phyloP scores from a whole-genome alignment of 306 rosid genomes.

The Cicer chorassanicum region DNA sequence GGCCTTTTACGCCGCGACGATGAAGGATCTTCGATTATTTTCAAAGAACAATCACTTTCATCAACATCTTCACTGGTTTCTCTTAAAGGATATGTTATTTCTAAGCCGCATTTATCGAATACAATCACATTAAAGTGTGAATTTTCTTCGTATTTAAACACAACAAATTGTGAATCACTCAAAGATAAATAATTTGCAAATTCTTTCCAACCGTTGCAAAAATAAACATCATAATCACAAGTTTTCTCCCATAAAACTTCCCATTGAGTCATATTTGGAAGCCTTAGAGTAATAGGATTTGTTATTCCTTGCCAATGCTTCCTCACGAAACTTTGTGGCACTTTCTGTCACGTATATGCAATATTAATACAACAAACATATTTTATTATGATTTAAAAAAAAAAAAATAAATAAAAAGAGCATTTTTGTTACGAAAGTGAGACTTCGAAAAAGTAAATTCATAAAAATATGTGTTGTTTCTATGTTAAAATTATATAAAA shows the following conservation, averaged over 20 bases:
- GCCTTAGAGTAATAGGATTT: constrained; percentile 28
- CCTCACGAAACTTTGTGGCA: constrained; percentile 28
- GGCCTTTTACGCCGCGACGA: neutral
- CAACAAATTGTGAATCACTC: constrained; percentile 22
- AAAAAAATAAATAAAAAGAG: too few relatives aligned
- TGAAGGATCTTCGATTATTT: neutral
- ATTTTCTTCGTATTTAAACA: constrained; percentile 37
- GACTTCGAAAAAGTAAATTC: too few relatives aligned
- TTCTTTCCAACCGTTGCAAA: constrained; percentile 37
- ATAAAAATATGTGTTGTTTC: too few relatives aligned
- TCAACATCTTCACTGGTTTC: neutral
- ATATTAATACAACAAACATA: too few relatives aligned
- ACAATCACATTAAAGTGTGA: constrained; percentile 24
- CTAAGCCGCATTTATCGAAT: neutral
- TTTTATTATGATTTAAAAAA: too few relatives aligned
- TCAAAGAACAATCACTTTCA: neutral
- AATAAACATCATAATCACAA: constrained; percentile 19
- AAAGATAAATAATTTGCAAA: constrained; percentile 22
- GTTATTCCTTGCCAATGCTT: constrained; percentile 34
- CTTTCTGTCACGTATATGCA: constrained; percentile 9
- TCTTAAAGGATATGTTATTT: constrained; percentile 22
- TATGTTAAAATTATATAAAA: too few relatives aligned
- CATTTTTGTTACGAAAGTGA: too few relatives aligned
- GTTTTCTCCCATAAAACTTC: constrained; percentile 27
- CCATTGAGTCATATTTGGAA: constrained; percentile 41